Evolutionary conservation across 768 basidiomycete species (phyloP).

Genomic region (Dacryopinax spathularia): DNA sequence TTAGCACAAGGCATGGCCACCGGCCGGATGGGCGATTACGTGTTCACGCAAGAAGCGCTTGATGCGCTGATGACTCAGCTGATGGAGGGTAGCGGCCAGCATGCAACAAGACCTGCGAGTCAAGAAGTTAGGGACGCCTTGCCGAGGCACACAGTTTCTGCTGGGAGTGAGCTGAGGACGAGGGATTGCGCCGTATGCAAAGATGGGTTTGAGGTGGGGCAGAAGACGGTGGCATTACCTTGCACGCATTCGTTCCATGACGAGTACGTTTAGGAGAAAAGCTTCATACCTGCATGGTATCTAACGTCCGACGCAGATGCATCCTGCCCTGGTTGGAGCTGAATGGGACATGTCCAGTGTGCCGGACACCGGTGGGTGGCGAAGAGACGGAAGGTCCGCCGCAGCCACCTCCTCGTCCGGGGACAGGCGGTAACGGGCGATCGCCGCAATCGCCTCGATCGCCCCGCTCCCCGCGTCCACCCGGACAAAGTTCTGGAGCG

Average conservation of each 20-base stretch:
- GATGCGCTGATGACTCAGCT: background rate
- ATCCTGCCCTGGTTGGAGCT: slow-evolving; percentile 1
- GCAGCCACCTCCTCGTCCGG: background rate
- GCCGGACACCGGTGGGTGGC: background rate
- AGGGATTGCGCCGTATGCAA: background rate
- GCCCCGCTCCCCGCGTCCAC: background rate
- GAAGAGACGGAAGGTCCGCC: background rate
- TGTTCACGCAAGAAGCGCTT: background rate
- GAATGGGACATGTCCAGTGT: background rate
- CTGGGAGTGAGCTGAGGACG: background rate
- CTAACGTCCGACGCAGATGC: background rate
- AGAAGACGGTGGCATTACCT: background rate
- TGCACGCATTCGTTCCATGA: background rate
- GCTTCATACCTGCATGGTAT: background rate
- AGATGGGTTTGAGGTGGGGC: background rate
- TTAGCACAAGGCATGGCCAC: background rate
- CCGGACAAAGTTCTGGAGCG: background rate
- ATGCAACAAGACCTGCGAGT: background rate
- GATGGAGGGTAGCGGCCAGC: slow-evolving; percentile 1
- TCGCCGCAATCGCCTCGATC: background rate
- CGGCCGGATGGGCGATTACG: background rate
- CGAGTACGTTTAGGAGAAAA: background rate
- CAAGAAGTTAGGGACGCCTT: background rate
- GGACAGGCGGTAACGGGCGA: background rate
- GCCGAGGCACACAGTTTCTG: background rate